Base-by-base conservation (phyloP, 176 grass and related monocot genomes). In the Areca catechu region DNA sequence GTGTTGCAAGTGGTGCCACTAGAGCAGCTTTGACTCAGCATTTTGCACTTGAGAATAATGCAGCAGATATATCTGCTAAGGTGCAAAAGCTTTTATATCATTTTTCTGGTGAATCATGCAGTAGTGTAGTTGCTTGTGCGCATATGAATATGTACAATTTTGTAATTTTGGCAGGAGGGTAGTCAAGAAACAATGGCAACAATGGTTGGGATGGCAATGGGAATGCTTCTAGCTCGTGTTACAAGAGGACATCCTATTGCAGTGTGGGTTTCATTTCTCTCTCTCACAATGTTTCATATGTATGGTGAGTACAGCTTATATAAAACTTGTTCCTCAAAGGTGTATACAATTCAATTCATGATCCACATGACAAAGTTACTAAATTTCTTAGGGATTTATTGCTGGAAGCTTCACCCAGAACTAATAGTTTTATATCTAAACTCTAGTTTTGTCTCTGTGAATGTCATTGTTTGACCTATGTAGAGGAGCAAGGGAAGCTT, bases 101-200 rank as follows among this genome's bases (percentile, higher is more conserved):
- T 14, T 43, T 43, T 43, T 43, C 43, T 83, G 27, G 52, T 55
- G 27, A 25, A 24, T 75, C 67, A 66, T 82, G 23, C 49, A 47
- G 16, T 63, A 84, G 37, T 63, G n/a, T 68, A 80, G 22, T 55
- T 57, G 19, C 51, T 43, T 43, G 34, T 43, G 34, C 34, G 14
- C 14, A 43, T 43, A 73, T 54, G 69, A 63, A 25, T 43, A 47
- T 61, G 67, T 21, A 53, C 27, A 75, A 23, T 76, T 78, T 65
- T 80, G 54, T 4, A n/a, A 53, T 34, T 62, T 21, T 53, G 34
- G 2, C 48, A 97, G 86, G 92, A 97, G 55, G 80, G 92, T 57
- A 97, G 92, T 74, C 92, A 97, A 73, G 92, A 97, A 70, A 97
- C 92, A 66, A 72, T 97, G 53, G 92, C 83, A 56, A 97, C 92